These are phyloP conservation scores for Yamadazyma diospyri DNA, from an alignment of 1,139 yeast genomes.

Conservation along the genomic window DNA sequence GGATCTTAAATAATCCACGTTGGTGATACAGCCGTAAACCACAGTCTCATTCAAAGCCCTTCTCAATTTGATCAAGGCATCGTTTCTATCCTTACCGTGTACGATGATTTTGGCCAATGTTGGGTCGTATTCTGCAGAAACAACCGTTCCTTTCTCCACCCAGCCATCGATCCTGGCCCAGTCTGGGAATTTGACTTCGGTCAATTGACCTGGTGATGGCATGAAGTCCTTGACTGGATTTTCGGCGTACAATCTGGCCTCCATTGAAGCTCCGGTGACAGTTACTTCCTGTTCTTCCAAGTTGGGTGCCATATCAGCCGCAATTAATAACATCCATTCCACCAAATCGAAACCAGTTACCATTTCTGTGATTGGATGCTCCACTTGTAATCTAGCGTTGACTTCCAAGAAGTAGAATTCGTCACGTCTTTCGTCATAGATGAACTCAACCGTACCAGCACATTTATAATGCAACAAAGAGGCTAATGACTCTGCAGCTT, in stretches of 20 bases:
- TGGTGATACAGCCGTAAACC: constrained; percentile 84
- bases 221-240: constrained; percentile 92
- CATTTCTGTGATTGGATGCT: constrained; percentile 95
- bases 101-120: constrained; percentile 95
- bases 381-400: constrained; percentile 95
- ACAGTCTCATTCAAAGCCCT: constrained; percentile 83
- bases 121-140: constrained; percentile 94
- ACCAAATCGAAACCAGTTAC: constrained; percentile 93
- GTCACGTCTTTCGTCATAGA: constrained; percentile 79
- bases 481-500: constrained; percentile 81
- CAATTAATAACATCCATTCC: constrained; percentile 93
- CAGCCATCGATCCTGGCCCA: constrained; percentile 95
- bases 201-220: constrained; percentile 94
- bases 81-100: constrained; percentile 83
- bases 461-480: constrained; percentile 82
- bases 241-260: constrained; percentile 93
- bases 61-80: constrained; percentile 73
- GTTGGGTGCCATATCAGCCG: constrained; percentile 85
- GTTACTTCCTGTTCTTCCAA: constrained; percentile 50
- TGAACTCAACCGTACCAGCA: constrained; percentile 97
- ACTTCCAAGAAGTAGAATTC: constrained; percentile 94
- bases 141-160: constrained; percentile 85
- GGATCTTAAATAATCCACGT: constrained; percentile 82
- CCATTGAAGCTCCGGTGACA: constrained; percentile 88
- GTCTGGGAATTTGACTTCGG: constrained; percentile 77